Percentiles rank a stretch among this genome's conserved stretches.
Conservation (phyloP, 257 asterid genomes). For the Ilex asprella region DNA sequence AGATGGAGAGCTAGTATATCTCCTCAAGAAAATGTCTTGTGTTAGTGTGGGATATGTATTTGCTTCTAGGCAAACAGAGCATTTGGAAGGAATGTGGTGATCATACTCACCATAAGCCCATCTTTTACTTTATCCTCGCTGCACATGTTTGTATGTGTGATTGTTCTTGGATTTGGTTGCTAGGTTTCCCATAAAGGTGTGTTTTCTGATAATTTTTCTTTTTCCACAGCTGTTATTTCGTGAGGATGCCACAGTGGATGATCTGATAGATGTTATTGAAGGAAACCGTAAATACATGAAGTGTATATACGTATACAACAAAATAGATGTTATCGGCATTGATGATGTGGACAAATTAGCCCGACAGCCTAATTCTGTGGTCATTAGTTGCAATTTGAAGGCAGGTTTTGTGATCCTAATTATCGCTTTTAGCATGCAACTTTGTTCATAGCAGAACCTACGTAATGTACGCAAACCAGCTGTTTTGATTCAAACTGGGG, state of each 20-base stretch:
- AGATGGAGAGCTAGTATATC: too few relatives aligned
- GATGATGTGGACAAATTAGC: conserved; percentile 96
- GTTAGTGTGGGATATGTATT: too few relatives aligned
- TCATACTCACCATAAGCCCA: too few relatives aligned
- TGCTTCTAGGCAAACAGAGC: too few relatives aligned
- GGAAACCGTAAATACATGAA: conserved; percentile 97
- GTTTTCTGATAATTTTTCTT: not conserved
- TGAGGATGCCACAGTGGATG: conserved; percentile 99
- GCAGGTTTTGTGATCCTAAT: conserved; percentile 26
- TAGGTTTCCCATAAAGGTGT: too few relatives aligned
- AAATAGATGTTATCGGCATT: conserved; percentile 94
- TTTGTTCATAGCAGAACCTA: not conserved
- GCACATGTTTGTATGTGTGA: too few relatives aligned
- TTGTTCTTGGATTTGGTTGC: too few relatives aligned
- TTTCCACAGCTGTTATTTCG: conserved; percentile 69
- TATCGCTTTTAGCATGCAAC: not conserved
- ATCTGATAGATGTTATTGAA: conserved; percentile 92
- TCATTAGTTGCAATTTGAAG: conserved; percentile 88
- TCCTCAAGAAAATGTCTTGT: too few relatives aligned
- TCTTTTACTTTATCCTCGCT: too few relatives aligned
- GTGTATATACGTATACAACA: conserved; percentile 93
- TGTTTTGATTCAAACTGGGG: too few relatives aligned
- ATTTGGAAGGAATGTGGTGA: too few relatives aligned
- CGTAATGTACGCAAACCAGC: not conserved
- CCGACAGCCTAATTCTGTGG: conserved; percentile 87